phyloP scores from a whole-genome alignment of 495 filamentous ascomycete genomes.

The Aspergillus incahuasiensis region DNA sequence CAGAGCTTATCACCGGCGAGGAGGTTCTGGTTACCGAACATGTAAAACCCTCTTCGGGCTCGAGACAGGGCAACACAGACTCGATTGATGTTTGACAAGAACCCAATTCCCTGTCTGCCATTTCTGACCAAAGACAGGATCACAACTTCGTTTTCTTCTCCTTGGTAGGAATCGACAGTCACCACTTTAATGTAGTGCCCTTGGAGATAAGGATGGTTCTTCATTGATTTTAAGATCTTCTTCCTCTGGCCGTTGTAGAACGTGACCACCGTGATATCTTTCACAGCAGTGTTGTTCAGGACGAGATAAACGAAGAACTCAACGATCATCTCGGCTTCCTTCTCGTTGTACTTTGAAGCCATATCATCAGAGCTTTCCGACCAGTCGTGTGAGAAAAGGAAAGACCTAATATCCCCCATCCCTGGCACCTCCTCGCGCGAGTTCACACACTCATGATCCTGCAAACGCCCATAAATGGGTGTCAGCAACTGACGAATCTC shows the following conservation, averaged over 20 bases:
- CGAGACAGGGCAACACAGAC: slow-evolving; percentile 86
- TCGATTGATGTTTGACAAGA: slow-evolving; percentile 69
- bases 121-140: slow-evolving; percentile 82
- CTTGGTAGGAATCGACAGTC: slow-evolving; percentile 92
- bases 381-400: slow-evolving; percentile 70
- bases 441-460: slow-evolving; percentile 66
- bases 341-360: slow-evolving; percentile 64
- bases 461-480: slow-evolving; percentile 62
- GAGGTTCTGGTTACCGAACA: slow-evolving; percentile 73
- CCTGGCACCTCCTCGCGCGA: slow-evolving; percentile 62
- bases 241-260: slow-evolving; percentile 89
- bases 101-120: slow-evolving; percentile 58
- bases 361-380: slow-evolving; percentile 61
- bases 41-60: slow-evolving; percentile 77
- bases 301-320: slow-evolving; percentile 68
- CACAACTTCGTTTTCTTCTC: slow-evolving; percentile 87
- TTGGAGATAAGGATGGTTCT: slow-evolving; percentile 44
- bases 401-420: slow-evolving; percentile 67
- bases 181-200: slow-evolving; percentile 57
- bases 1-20: slow-evolving; percentile 40
- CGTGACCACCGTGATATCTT: slow-evolving; percentile 77
- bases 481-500: slow-evolving; percentile 60
- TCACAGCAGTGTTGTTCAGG: slow-evolving; percentile 53
- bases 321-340: slow-evolving; percentile 75
- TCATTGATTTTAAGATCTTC: slow-evolving; percentile 51